Evolutionary conservation across 1,139 yeast species (phyloP).

Genomic region (Pichia sp.): DNA sequence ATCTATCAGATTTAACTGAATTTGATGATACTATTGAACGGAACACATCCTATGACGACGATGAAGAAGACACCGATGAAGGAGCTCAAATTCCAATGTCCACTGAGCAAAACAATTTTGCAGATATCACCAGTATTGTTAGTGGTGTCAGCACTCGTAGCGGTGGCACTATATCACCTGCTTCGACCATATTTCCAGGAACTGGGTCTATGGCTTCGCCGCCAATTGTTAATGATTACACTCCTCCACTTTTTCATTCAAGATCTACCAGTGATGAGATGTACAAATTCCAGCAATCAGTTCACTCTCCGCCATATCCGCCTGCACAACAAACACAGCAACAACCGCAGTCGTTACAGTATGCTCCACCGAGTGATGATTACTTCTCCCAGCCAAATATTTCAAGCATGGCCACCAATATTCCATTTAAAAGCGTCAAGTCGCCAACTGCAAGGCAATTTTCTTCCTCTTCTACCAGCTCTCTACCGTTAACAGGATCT

Average conservation of each 20-base stretch:
- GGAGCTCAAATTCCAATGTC: too few species aligned
- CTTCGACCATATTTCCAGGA: too few species aligned
- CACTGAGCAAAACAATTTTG: too few species aligned
- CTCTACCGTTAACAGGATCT: constrained; percentile 1
- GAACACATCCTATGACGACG: constrained; percentile 20
- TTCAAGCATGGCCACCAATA: constrained; percentile 3
- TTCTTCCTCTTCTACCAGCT: constrained; percentile 1
- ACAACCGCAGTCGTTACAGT: background rate
- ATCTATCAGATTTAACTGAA: constrained; percentile 34
- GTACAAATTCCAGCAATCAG: constrained; percentile 4
- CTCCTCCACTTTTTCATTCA: constrained; percentile 4
- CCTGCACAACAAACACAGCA: constrained; percentile 1
- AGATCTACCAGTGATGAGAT: constrained; percentile 12
- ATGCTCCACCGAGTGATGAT: constrained; percentile 1
- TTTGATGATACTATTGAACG: constrained; percentile 24
- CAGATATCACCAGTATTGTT: too few species aligned
- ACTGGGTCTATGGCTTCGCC: too few species aligned
- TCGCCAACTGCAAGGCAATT: constrained; percentile 4
- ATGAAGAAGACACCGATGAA: constrained; percentile 8
- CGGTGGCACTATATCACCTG: too few species aligned
- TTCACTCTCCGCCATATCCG: too few species aligned
- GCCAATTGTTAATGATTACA: too few species aligned
- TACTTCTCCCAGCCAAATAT: constrained; percentile 1
- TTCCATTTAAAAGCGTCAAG: constrained; percentile 13
- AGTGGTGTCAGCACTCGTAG: too few species aligned